Evolutionary conservation across 768 basidiomycete genomes (phyloP).

Genomic region (Boletus reticulatus): DNA sequence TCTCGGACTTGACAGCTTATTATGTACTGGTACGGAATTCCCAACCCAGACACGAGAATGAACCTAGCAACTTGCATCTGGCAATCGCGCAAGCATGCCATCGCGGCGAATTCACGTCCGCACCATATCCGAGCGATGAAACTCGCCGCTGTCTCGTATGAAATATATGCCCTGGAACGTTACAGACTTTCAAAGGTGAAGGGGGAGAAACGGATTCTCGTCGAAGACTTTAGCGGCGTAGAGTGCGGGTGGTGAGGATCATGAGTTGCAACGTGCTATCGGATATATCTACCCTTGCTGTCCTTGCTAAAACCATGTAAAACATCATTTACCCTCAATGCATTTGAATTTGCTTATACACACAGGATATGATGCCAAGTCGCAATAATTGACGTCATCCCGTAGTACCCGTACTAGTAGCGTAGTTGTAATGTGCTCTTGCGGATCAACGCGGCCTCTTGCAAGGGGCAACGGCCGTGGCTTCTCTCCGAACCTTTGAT

Average conservation of each 20-base stretch:
- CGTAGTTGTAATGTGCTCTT: not conserved
- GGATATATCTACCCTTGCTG: not conserved
- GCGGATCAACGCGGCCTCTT: not conserved
- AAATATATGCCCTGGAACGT: constrained; percentile 75
- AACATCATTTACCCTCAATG: not conserved
- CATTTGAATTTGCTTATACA: no score
- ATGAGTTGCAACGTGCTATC: not conserved
- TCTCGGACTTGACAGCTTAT: constrained; percentile 50
- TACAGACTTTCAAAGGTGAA: constrained; percentile 64
- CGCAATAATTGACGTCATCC: not conserved
- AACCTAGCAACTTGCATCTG: constrained; percentile 97
- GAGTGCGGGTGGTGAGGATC: constrained; percentile 67
- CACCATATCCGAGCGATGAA: constrained; percentile 82
- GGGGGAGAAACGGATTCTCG: constrained; percentile 54
- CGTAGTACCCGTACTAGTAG: no score
- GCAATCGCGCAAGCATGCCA: constrained; percentile 84
- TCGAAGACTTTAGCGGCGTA: constrained; percentile 59
- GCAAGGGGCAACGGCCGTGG: no score
- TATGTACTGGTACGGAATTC: constrained; percentile 93
- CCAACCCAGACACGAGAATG: constrained; percentile 67
- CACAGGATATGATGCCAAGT: not conserved
- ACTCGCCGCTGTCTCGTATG: constrained; percentile 74
- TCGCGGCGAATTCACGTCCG: constrained; percentile 75
- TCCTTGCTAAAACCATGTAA: not conserved
- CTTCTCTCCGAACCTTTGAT: no score